Evolutionary conservation across 2,329 filamentous ascomycete species (phyloP).

Genomic region (Gnomoniopsis sp.): DNA sequence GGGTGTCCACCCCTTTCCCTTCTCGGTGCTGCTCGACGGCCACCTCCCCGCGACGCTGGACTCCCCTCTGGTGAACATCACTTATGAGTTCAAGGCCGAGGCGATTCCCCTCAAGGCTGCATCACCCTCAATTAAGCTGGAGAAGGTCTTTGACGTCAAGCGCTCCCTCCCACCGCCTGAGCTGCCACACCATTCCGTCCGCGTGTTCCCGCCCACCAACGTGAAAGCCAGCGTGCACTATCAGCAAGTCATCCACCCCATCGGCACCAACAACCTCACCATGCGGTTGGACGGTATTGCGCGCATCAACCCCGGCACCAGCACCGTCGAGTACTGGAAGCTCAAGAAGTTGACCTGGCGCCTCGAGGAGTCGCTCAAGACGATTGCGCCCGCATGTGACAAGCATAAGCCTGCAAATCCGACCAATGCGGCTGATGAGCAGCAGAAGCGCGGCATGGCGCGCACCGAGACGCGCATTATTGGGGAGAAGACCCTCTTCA

Average conservation of each 20-base stretch:
- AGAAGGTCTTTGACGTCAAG: conserved; percentile 68
- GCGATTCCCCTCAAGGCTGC: conserved; percentile 53
- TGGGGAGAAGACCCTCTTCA: conserved; percentile 76
- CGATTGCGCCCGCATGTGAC: conserved; percentile 73
- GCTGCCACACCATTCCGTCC: conserved; percentile 81
- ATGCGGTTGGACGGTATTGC: conserved; percentile 86
- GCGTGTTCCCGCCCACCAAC: conserved; percentile 94
- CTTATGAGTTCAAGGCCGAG: conserved; percentile 74
- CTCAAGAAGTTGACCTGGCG: conserved; percentile 90
- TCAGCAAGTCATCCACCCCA: conserved; percentile 79
- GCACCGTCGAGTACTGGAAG: conserved; percentile 78
- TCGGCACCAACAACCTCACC: conserved; percentile 73
- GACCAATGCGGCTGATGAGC: conserved; percentile 38
- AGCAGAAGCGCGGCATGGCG: conserved; percentile 60
- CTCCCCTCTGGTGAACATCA: conserved; percentile 66
- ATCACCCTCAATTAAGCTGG: conserved; percentile 52
- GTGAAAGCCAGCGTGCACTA: conserved; percentile 83
- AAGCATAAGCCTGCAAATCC: conserved; percentile 61
- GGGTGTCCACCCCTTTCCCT: conserved; percentile 76
- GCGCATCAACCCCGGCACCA: conserved; percentile 62
- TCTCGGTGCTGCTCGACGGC: conserved; percentile 81
- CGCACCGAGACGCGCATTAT: conserved; percentile 76
- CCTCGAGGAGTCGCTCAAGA: conserved; percentile 82
- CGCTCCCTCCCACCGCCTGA: conserved; percentile 73
- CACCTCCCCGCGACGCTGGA: conserved; percentile 82